Conservation (phyloP, 129 eudicot genomes). For the Daucus carota region DNA sequence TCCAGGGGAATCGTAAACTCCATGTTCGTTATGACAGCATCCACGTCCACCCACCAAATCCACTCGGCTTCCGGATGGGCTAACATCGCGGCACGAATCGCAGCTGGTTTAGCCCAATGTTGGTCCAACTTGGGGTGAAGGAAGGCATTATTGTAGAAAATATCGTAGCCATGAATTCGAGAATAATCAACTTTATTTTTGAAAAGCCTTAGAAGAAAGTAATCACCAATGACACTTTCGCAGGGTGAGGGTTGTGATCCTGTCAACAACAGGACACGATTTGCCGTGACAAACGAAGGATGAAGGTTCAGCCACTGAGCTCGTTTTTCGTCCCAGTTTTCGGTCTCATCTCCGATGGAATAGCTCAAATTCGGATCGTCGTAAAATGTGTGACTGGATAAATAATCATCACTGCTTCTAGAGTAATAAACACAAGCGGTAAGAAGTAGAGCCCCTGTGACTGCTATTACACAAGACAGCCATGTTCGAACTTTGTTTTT, state of each 20-base stretch:
- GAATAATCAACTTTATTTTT: not conserved
- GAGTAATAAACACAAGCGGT: not conserved
- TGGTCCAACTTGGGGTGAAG: not conserved
- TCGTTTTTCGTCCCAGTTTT: slow-evolving; percentile 4
- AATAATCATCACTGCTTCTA: not conserved
- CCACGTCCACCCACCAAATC: slow-evolving; percentile 4
- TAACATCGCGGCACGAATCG: not conserved
- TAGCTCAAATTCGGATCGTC: not conserved
- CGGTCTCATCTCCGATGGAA: not conserved
- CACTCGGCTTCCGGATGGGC: not conserved
- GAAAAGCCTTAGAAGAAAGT: not conserved
- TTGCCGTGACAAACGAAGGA: not conserved
- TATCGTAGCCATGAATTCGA: not conserved
- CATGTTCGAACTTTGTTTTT: not conserved
- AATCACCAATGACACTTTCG: not conserved
- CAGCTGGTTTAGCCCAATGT: not conserved
- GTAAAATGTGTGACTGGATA: not conserved
- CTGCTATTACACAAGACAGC: not conserved
- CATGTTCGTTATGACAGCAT: not conserved
- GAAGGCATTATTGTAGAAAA: not conserved
- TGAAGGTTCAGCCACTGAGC: not conserved
- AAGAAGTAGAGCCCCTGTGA: not conserved
- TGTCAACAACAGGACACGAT: not conserved
- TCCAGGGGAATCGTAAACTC: not conserved
- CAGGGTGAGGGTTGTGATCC: not conserved